phyloP scores from a whole-genome alignment of 1,139 yeast species.

The Fermentozyma sake region DNA sequence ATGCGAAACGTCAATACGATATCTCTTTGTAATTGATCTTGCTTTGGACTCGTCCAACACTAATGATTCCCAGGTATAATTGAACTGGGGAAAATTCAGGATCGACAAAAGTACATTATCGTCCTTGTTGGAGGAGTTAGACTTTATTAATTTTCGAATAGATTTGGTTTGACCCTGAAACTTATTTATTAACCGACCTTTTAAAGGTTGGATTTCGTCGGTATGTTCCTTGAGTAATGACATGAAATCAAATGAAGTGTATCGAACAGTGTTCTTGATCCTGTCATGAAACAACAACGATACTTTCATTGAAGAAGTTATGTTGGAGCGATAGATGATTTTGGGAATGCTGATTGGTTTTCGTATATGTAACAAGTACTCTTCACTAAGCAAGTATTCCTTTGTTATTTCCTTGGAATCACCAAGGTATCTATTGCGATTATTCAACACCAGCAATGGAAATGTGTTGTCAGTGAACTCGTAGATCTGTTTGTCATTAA shows the following conservation, averaged over 20 bases:
- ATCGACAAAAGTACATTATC: slow-evolving; percentile 33
- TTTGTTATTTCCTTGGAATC: neutral
- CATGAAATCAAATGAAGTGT: slow-evolving; percentile 18
- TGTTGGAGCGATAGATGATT: slow-evolving; percentile 14
- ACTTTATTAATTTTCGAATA: slow-evolving; percentile 59
- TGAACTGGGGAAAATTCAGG: slow-evolving; percentile 47
- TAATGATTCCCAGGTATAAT: slow-evolving; percentile 62
- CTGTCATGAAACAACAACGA: slow-evolving; percentile 37
- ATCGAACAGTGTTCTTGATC: slow-evolving; percentile 32
- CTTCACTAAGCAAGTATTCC: slow-evolving; percentile 5
- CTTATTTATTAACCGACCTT: slow-evolving; percentile 29
- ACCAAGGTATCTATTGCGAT: neutral
- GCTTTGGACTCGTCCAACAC: slow-evolving; percentile 17
- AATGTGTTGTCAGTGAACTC: slow-evolving; percentile 3
- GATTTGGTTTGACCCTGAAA: slow-evolving; percentile 87
- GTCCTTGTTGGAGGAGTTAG: slow-evolving; percentile 29
- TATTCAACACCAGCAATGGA: slow-evolving; percentile 3
- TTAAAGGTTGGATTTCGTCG: slow-evolving; percentile 1
- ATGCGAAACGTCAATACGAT: slow-evolving; percentile 23
- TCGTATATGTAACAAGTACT: slow-evolving; percentile 12
- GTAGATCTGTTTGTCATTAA: slow-evolving; percentile 3
- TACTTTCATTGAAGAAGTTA: slow-evolving; percentile 9
- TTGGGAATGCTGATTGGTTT: slow-evolving; percentile 25
- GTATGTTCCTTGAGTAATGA: slow-evolving; percentile 1
- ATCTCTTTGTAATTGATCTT: slow-evolving; percentile 34